Conservation (phyloP, 768 basidiomycete species). For the Tulasnella sp. region DNA sequence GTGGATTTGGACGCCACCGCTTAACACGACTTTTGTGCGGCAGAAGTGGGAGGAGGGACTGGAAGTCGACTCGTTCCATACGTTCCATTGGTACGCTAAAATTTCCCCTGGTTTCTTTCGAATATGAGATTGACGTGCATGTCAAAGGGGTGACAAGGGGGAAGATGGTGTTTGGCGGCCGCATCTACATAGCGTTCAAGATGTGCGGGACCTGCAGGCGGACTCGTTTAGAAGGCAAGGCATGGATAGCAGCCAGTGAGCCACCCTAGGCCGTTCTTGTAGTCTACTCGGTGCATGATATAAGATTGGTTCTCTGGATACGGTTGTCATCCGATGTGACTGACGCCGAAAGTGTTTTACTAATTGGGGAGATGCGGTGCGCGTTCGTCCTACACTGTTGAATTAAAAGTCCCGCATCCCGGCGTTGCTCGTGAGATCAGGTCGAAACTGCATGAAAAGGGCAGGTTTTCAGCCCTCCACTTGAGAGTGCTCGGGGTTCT, state of each 20-base stretch:
- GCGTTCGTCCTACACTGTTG: no score
- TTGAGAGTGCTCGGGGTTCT: no score
- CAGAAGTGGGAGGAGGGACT: constrained; percentile 45
- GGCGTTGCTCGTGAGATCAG: no score
- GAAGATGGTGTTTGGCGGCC: constrained; percentile 39
- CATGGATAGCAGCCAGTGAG: constrained; percentile 15
- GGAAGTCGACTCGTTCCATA: constrained; percentile 52
- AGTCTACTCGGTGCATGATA: background rate
- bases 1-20: constrained; percentile 50
- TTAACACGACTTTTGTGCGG: constrained; percentile 46
- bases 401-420: no score
- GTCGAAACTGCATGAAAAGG: no score
- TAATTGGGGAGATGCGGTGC: no score
- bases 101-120: background rate
- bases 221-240: constrained; percentile 44
- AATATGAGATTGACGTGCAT: background rate
- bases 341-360: no score
- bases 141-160: constrained; percentile 42
- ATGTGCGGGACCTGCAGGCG: constrained; percentile 38
- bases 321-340: background rate
- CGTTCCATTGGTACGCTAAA: constrained; percentile 34
- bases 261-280: background rate
- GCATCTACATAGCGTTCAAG: constrained; percentile 38
- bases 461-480: no score
- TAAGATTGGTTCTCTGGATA: background rate